Conservation (phyloP, 176 grass and related monocot genomes). For the Luzula sylvatica region DNA sequence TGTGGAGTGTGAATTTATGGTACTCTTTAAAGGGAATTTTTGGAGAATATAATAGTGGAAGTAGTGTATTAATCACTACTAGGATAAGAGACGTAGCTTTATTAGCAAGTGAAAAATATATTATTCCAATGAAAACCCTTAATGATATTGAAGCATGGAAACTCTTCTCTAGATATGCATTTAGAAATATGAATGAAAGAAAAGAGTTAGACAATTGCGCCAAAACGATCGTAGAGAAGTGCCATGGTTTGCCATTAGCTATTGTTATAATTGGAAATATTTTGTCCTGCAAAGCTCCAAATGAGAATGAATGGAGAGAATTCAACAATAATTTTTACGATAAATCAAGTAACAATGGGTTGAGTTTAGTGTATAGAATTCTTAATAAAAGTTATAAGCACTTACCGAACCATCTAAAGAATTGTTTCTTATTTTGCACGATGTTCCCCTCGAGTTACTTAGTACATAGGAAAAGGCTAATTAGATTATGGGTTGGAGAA, state of each 20-base stretch:
- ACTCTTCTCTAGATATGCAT: neutral
- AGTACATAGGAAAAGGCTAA: neutral
- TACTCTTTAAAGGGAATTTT: neutral
- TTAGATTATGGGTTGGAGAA: slow-evolving; percentile 12
- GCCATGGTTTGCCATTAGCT: slow-evolving; percentile 25
- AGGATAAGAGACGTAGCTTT: neutral
- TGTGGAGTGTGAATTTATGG: neutral
- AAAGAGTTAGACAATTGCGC: slow-evolving; percentile 10
- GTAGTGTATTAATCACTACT: neutral
- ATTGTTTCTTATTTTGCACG: slow-evolving; percentile 13
- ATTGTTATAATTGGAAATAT: slow-evolving; percentile 16
- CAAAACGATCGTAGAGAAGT: slow-evolving; percentile 13
- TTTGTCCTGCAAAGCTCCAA: slow-evolving; percentile 4
- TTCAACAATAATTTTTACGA: slow-evolving; percentile 14
- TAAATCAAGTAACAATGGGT: slow-evolving; percentile 8
- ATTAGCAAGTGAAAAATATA: neutral
- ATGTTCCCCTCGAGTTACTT: neutral
- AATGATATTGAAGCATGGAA: too few species aligned
- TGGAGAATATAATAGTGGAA: neutral
- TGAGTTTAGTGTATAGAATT: neutral
- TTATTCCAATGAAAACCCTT: neutral
- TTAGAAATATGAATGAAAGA: neutral
- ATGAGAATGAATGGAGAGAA: slow-evolving; percentile 8
- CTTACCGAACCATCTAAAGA: slow-evolving; percentile 5
- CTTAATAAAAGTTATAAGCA: neutral